phyloP scores from a whole-genome alignment of 1,284 basidiomycete genomes.

The Irpex lacteus region DNA sequence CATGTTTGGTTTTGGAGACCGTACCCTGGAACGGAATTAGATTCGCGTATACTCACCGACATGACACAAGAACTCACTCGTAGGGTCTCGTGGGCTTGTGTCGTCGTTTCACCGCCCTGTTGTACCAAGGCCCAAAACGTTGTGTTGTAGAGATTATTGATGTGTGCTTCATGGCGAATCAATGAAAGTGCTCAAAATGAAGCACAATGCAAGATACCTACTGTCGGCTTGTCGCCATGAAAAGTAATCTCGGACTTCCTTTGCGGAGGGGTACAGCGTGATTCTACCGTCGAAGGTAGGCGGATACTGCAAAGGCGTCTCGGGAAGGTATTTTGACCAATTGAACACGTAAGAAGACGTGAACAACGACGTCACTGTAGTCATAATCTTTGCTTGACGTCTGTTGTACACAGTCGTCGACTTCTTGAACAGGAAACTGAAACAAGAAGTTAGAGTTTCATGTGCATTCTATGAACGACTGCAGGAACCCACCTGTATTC shows the following conservation, averaged over 20 bases:
- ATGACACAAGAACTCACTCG: conserved; percentile 41
- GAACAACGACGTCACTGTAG: conserved; percentile 88
- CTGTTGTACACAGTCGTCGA: conserved; percentile 81
- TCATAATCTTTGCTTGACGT: conserved; percentile 86
- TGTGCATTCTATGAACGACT: background rate
- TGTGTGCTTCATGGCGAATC: conserved; percentile 73
- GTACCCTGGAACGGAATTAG: conserved; percentile 63
- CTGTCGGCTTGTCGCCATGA: conserved; percentile 95
- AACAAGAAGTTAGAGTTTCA: background rate
- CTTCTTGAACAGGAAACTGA: conserved; percentile 83
- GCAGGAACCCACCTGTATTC: conserved; percentile 79
- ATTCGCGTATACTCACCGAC: background rate
- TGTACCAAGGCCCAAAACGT: conserved; percentile 93
- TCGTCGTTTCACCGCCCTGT: conserved; percentile 70
- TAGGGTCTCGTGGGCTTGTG: conserved; percentile 81
- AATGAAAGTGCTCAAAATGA: background rate
- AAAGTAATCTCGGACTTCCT: conserved; percentile 89
- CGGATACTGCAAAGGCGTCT: conserved; percentile 69
- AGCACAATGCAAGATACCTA: conserved; percentile 38
- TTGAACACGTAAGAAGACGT: conserved; percentile 90
- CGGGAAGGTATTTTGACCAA: conserved; percentile 81
- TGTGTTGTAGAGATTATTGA: conserved; percentile 98
- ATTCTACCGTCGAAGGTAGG: conserved; percentile 94
- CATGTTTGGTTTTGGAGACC: conserved; percentile 85
- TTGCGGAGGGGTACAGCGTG: conserved; percentile 76